Evolutionary conservation across 2,329 filamentous ascomycete species (phyloP), one percentile per base, ranked within the genome.

Genomic region (Exophiala viscosa): DNA sequence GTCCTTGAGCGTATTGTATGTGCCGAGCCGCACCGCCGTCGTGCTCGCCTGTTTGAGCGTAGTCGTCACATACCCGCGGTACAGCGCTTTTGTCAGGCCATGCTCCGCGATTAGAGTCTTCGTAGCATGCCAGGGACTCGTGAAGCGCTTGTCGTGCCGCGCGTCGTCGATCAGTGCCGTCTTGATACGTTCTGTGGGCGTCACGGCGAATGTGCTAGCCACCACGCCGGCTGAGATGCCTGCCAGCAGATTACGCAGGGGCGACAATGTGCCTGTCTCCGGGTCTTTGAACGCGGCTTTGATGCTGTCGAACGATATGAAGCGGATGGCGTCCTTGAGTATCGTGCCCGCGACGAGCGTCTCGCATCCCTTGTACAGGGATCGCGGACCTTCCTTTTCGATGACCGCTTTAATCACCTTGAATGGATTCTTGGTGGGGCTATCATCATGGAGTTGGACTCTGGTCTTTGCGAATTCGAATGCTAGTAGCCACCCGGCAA

Each of bases 391-490:
- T 67, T 86, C 82, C 13, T 75, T 69, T 15, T 70, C 70, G 45
- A 80, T 76, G 6, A 84, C 78, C 20, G 78, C 70, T 3, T 67
- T 51, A 31, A 86, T 79, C 5, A 86, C 75, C 0, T 69, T 61
- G 60, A 84, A 80, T 0, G 82, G 83, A 49, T 86, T 86, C 36
- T 71, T 70, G 0, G 78, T 75, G 7, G 73, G 64, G 13, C 73
- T 65, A 1, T 54, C 50, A 36, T 69, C 68, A 53, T 67, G 71
- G n/a, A 84, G 70, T 58, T 86, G 82, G 2, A 82, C 76, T 49
- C 81, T 72, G 0, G 83, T 86, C 67, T 87, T 87, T 48, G 83
- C 82, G 60, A 85, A 87, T 63, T 86, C 83, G 60, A 86, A 80
- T 0, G 83, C 83, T 65, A 20, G 17, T 39, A 17, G 34, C 9